Evolutionary conservation across 78 protist genomes (phyloP), one percentile per base, ranked within the genome.

Genomic region (Chrysochromulina tobinii): DNA sequence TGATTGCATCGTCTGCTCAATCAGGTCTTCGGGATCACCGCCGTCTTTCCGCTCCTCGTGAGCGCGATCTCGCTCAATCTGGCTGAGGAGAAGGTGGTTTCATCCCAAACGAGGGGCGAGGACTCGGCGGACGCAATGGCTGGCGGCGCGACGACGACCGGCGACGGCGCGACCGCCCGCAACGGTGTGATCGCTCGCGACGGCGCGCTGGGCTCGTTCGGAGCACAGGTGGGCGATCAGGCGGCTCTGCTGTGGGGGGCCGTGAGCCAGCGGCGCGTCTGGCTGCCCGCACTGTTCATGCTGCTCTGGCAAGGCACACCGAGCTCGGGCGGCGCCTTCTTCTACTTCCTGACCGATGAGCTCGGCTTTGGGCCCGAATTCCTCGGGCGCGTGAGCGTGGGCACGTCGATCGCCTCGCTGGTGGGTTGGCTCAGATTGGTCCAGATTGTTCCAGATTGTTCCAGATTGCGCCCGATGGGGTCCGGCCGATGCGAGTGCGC

Each of bases 251-350:
- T 81, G 67, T 25, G 64, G 87, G 5, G 1, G 18, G 48, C 87
- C 23, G 50, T 81, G 23, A 1, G 25, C 12, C 66, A 55, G 64
- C 61, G 59, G 64, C 50, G 9, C 23, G 61, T 81, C 66, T 81
- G 87, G 87, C 87, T 51, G 38, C 87, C 87, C 12, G 17, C 87
- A 9, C 67, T 55, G 50, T 81, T 81, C 87, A 20, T 81, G 66
- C 55, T 81, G 18, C 14, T 25, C 3, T 81, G 87, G 87, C 64
- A 51, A 4, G 87, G 66, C n/a, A 55, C 66, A 9, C 67, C 87
- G 12, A 23, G 38, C n/a, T 54, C 55, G 51, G 87, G 23, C 38
- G 2, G 38, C 38, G 87, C 87, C 15, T 81, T 51, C 67, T 54
- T 81, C 87, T 81, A 23, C 87, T 81, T 55, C 87, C 27, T 81